Percentiles rank a stretch among this genome's conserved stretches.
phyloP scores from a whole-genome alignment of 2,329 filamentous ascomycete genomes.

The Cladophialophora immunda region DNA sequence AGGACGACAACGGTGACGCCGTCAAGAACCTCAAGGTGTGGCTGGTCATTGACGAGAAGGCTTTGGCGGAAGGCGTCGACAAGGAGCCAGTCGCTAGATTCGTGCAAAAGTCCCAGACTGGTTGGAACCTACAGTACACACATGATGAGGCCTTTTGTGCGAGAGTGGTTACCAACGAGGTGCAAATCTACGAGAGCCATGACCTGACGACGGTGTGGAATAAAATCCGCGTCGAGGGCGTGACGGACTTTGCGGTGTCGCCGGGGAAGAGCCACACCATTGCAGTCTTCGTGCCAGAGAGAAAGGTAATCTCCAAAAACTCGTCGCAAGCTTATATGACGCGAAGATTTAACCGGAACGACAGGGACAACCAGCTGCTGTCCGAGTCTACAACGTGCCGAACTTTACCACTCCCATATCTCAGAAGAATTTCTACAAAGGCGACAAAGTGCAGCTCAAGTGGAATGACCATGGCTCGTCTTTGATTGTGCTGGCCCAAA shows the following conservation, averaged over 20 bases:
- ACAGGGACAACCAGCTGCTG: slow-evolving; percentile 90
- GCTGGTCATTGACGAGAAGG: slow-evolving; percentile 76
- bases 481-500: slow-evolving; percentile 93
- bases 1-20: slow-evolving; percentile 92
- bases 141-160: slow-evolving; percentile 93
- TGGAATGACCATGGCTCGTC: slow-evolving; percentile 95
- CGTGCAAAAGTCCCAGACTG: slow-evolving; percentile 93
- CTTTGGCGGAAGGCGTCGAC: slow-evolving; percentile 69
- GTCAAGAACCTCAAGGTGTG: slow-evolving; percentile 98
- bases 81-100: slow-evolving; percentile 80
- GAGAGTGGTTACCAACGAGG: slow-evolving; percentile 92
- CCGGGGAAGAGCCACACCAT: slow-evolving; percentile 90
- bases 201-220: slow-evolving; percentile 91
- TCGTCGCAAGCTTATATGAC: slow-evolving; percentile 3
- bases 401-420: slow-evolving; percentile 84
- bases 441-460: slow-evolving; percentile 97
- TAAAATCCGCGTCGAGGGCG: slow-evolving; percentile 90
- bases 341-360: slow-evolving; percentile 33
- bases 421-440: slow-evolving; percentile 99
- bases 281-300: slow-evolving; percentile 93
- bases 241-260: slow-evolving; percentile 86
- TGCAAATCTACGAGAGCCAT: slow-evolving; percentile 93
- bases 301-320: slow-evolving; percentile 70
- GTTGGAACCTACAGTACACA: slow-evolving; percentile 98
- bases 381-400: slow-evolving; percentile 94